Conservation (phyloP, 108 stramenopile genomes). For the Chaetoceros muelleri region DNA sequence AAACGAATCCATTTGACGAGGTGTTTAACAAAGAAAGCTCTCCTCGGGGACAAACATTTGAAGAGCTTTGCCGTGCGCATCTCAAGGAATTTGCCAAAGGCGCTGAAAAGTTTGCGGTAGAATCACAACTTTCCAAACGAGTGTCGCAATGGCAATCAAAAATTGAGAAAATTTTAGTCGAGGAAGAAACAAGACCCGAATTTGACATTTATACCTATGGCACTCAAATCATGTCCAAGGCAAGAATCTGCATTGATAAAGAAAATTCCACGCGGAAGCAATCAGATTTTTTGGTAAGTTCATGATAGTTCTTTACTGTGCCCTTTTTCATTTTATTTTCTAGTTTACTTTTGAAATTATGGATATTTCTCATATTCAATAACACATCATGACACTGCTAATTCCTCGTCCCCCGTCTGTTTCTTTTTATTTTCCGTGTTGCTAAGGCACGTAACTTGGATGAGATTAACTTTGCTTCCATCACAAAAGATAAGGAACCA, state of each 20-base stretch:
- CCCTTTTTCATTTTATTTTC: not conserved
- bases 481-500: constrained; percentile 30
- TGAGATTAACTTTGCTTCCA: constrained; percentile 27
- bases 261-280: constrained; percentile 6
- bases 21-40: not conserved
- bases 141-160: constrained; percentile 82
- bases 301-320: no score
- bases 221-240: constrained; percentile 29
- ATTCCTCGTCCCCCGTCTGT: no score
- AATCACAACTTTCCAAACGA: constrained; percentile 79
- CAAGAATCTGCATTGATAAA: constrained; percentile 14
- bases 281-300: no score
- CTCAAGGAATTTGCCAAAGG: constrained; percentile 79
- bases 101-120: constrained; percentile 85
- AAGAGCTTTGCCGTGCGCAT: constrained; percentile 87
- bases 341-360: no score
- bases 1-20: constrained; percentile 3
- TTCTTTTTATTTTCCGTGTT: no score
- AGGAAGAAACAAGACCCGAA: constrained; percentile 68
- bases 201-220: constrained; percentile 91
- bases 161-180: constrained; percentile 79
- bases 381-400: no score
- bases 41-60: constrained; percentile 50
- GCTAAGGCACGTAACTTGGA: constrained; percentile 19
- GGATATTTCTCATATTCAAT: no score